Conservation (phyloP, 108 stramenopile species). For the Cylindrotheca closterium region DNA sequence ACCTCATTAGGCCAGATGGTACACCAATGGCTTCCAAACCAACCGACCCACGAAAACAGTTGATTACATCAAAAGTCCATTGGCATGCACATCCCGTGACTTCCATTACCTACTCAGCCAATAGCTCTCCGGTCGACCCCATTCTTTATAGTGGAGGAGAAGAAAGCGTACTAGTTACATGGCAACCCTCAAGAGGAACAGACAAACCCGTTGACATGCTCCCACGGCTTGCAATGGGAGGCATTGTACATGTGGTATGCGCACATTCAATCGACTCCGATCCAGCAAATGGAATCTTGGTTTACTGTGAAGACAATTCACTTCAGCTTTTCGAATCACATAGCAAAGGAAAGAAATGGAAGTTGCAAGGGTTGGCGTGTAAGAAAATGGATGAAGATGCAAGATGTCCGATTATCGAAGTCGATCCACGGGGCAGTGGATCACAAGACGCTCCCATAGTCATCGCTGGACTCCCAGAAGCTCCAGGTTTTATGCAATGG, state of each 20-base stretch:
- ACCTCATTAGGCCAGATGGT: background rate
- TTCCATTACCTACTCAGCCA: slow-evolving; percentile 42
- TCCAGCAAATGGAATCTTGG: slow-evolving; percentile 38
- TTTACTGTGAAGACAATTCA: slow-evolving; percentile 67
- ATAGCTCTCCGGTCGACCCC: slow-evolving; percentile 27
- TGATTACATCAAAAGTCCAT: slow-evolving; percentile 55
- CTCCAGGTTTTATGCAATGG: slow-evolving; percentile 83
- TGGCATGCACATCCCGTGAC: slow-evolving; percentile 83
- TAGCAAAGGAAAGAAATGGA: slow-evolving; percentile 62
- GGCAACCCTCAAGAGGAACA: slow-evolving; percentile 66
- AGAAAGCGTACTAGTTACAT: slow-evolving; percentile 74
- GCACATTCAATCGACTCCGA: slow-evolving; percentile 11
- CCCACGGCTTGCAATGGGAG: slow-evolving; percentile 61
- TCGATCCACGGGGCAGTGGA: slow-evolving; percentile 15
- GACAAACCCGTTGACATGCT: slow-evolving; percentile 58
- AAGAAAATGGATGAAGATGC: slow-evolving; percentile 11
- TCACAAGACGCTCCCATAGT: slow-evolving; percentile 17
- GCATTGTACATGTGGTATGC: slow-evolving; percentile 49
- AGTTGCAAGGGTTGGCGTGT: slow-evolving; percentile 58
- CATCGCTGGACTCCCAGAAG: slow-evolving; percentile 41
- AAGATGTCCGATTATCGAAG: background rate
- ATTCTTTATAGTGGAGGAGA: slow-evolving; percentile 75
- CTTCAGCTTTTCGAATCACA: slow-evolving; percentile 61
- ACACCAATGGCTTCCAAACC: slow-evolving; percentile 5
- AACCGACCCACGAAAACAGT: slow-evolving; percentile 45